These are phyloP conservation scores for Boletales sp. DNA, from an alignment of 768 basidiomycete species.

Conservation along the genomic window DNA sequence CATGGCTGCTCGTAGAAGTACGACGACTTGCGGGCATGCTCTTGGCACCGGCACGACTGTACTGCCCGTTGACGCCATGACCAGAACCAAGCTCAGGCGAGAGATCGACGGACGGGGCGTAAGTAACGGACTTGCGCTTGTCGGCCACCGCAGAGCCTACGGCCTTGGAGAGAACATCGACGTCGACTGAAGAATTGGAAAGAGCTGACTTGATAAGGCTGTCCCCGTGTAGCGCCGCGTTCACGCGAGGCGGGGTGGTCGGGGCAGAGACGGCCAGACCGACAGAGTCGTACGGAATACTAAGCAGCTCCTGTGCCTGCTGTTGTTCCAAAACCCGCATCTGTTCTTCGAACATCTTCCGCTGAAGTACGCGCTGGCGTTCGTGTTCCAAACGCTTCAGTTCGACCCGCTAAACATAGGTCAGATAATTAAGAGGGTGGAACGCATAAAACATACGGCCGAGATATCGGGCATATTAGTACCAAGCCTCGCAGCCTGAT, in stretches of 20 bases:
- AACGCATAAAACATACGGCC: conserved; percentile 52
- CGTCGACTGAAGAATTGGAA: conserved; percentile 53
- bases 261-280: conserved; percentile 82
- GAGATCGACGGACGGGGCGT: conserved; percentile 72
- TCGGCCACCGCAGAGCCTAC: conserved; percentile 64
- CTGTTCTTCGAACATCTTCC: conserved; percentile 93
- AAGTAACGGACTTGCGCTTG: conserved; percentile 86
- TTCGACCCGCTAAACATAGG: conserved; percentile 65
- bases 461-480: conserved; percentile 86
- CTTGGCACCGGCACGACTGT: conserved; percentile 74
- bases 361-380: conserved; percentile 80
- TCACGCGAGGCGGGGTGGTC: conserved; percentile 82
- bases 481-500: conserved; percentile 76
- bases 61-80: conserved; percentile 48
- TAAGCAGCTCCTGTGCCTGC: conserved; percentile 83
- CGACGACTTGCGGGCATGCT: conserved; percentile 92
- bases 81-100: conserved; percentile 61
- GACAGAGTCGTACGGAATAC: conserved; percentile 62
- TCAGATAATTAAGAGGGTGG: conserved; percentile 2
- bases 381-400: conserved; percentile 85
- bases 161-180: conserved; percentile 61
- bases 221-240: conserved; percentile 63
- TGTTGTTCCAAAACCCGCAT: conserved; percentile 92
- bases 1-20: conserved; percentile 83
- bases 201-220: conserved; percentile 40